Evolutionary conservation across 192 early-diverging fungal genomes (phyloP), one percentile per base, ranked within the genome.

Genomic region (Phycomyces nitens): DNA sequence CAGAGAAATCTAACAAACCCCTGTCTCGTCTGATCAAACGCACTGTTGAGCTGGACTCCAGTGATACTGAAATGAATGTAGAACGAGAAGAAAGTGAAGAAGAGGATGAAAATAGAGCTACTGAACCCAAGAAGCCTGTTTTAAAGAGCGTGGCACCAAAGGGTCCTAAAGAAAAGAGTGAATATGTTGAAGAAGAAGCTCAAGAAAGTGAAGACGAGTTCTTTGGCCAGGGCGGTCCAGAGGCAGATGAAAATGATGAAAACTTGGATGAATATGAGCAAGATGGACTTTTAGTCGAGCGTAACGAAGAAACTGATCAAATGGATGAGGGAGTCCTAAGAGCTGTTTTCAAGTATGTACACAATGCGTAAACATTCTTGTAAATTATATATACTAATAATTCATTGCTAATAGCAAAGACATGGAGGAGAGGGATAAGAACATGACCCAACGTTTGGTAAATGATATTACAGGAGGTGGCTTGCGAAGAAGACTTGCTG

Each of bases 171-270:
- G 29, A 22, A 34, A 62, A 56, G 38, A 68, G 42, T 29, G 39
- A 43, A 24, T 76, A 54, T 52, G 39, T 76, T 12, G 74, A 76
- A 34, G 60, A 71, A 20, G 74, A 76, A 64, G 74, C 74, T 5
- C 69, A 76, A 42, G 74, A 68, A 44, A 64, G 66, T n/a, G 74
- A 76, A 20, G 74, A 76, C 21, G 74, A 76, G 29, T 71, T 59
- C 47, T 70, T 58, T 56, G 69, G 64, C 16, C 22, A 58, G 2
- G 74, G 69, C 55, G 74, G 74, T 16, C 26, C n/a, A 16, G 74
- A 76, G 41, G 42, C 26, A 2, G 68, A 64, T 8, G 69, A 70
- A 2, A 47, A 47, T 47, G 56, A 53, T 4, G 69, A 76, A 18
- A 56, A 64, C 26, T 47, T 67, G 12, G 69, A 76, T 56, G 64